Percentiles rank a stretch among this genome's conserved stretches.
These are phyloP conservation scores for Metarhizium anisopliae DNA, from an alignment of 2,329 filamentous ascomycete genomes.

Conservation along the genomic window DNA sequence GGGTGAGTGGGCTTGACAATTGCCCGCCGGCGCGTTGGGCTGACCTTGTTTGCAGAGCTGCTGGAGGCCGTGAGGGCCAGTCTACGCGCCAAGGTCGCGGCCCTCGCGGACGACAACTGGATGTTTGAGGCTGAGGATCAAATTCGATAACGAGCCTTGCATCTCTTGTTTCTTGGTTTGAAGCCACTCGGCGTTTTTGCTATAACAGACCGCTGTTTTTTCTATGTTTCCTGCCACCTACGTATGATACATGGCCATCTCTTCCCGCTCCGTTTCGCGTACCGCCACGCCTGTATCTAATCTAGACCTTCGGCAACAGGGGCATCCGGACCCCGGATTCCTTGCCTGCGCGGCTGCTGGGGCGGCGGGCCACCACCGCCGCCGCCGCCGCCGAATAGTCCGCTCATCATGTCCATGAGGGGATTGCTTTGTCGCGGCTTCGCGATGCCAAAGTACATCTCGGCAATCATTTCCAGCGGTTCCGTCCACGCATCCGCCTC, in stretches of 20 bases:
- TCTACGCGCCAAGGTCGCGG: constrained; percentile 61
- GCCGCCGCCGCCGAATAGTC: constrained; percentile 61
- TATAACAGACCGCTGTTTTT: not conserved
- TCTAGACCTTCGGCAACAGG: constrained; percentile 53
- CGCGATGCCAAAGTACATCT: constrained; percentile 94
- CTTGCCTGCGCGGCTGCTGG: constrained; percentile 29
- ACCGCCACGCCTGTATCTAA: constrained; percentile 21
- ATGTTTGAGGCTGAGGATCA: constrained; percentile 71
- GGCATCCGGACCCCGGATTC: constrained; percentile 34
- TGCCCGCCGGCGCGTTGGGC: too few relatives aligned
- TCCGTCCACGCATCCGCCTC: constrained; percentile 75
- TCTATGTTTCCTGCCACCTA: not conserved
- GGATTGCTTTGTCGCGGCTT: constrained; percentile 86
- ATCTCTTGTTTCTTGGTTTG: constrained; percentile 6
- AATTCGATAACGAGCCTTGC: constrained; percentile 21
- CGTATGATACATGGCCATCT: not conserved
- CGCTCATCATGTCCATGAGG: constrained; percentile 96
- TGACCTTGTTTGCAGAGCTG: constrained; percentile 42
- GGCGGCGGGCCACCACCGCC: constrained; percentile 39
- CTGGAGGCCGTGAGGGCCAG: constrained; percentile 61
- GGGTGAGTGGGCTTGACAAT: constrained; percentile 34
- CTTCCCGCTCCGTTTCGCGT: not conserved
- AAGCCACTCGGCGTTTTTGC: not conserved
- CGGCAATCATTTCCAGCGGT: constrained; percentile 75
- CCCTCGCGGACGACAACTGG: constrained; percentile 77